Conservation (phyloP, 108 stramenopile species). For the Cyclotella distinguenda region DNA sequence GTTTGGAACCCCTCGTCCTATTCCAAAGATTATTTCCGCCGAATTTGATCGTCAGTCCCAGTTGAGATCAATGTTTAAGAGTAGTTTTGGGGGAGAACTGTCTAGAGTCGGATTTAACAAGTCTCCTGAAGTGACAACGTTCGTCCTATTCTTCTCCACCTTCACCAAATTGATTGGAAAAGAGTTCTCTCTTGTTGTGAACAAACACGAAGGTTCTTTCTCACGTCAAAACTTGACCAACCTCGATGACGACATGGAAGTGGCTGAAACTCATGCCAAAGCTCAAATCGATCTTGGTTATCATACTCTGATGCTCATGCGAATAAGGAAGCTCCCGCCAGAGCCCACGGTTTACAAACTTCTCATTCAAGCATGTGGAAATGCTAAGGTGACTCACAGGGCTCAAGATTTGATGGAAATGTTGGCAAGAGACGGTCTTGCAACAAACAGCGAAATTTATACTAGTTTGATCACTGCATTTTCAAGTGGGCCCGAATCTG, state of each 20-base stretch:
- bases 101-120: slow-evolving; percentile 53
- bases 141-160: slow-evolving; percentile 71
- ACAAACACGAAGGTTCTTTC: slow-evolving; percentile 6
- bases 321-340: slow-evolving; percentile 44
- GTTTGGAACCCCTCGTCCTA: slow-evolving; percentile 67
- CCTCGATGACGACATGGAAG: slow-evolving; percentile 59
- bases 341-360: slow-evolving; percentile 67
- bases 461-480: slow-evolving; percentile 71
- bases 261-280: slow-evolving; percentile 64
- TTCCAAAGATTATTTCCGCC: slow-evolving; percentile 71
- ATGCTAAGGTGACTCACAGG: slow-evolving; percentile 66
- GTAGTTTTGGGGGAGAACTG: slow-evolving; percentile 13
- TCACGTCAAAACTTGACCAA: slow-evolving; percentile 5
- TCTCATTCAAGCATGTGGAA: slow-evolving; percentile 81
- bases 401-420: slow-evolving; percentile 66
- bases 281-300: slow-evolving; percentile 80
- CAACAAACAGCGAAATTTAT: slow-evolving; percentile 64
- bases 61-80: slow-evolving; percentile 49
- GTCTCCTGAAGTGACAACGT: slow-evolving; percentile 63
- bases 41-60: slow-evolving; percentile 78
- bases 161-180: slow-evolving; percentile 71
- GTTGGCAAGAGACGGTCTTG: slow-evolving; percentile 63
- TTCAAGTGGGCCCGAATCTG: slow-evolving; percentile 24
- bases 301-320: slow-evolving; percentile 60
- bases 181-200: slow-evolving; percentile 30